A percentile compares a stretch with the other conserved stretches of the same genome.
Conservation (phyloP, 1,139 yeast genomes). For the Candida labiduridarum region DNA sequence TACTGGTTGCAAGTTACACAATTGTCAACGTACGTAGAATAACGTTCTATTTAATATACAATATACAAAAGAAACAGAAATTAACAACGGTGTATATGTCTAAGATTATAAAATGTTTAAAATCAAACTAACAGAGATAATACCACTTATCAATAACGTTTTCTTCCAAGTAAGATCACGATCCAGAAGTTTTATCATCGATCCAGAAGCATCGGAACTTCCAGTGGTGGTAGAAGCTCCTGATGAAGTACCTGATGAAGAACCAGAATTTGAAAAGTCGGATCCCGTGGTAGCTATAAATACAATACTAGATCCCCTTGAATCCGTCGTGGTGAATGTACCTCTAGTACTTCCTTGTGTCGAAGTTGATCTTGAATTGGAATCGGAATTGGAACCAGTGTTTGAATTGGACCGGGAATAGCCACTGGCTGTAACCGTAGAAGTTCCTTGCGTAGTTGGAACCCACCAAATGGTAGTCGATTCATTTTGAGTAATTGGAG, state of each 20-base stretch:
- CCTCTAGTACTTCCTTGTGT: background rate
- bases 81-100: background rate
- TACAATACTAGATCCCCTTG: constrained; percentile 26
- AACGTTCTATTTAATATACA: background rate
- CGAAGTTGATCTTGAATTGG: background rate
- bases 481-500: constrained; percentile 7
- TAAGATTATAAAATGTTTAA: constrained; percentile 21
- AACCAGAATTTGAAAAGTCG: background rate
- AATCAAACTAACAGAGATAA: constrained; percentile 21
- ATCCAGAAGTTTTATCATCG: constrained; percentile 9
- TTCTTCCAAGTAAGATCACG: constrained; percentile 22
- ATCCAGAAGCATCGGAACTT: constrained; percentile 15
- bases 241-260: background rate
- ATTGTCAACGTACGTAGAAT: too few species aligned
- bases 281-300: constrained; percentile 25
- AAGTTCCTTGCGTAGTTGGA: constrained; percentile 12
- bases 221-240: constrained; percentile 3
- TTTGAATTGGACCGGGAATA: background rate
- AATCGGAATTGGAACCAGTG: background rate
- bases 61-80: background rate
- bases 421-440: constrained; percentile 15
- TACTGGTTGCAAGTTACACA: too few species aligned
- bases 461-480: constrained; percentile 17
- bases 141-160: constrained; percentile 19
- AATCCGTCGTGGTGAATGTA: background rate